Conservation (phyloP, 1,139 yeast species). For the Candida sp. region DNA sequence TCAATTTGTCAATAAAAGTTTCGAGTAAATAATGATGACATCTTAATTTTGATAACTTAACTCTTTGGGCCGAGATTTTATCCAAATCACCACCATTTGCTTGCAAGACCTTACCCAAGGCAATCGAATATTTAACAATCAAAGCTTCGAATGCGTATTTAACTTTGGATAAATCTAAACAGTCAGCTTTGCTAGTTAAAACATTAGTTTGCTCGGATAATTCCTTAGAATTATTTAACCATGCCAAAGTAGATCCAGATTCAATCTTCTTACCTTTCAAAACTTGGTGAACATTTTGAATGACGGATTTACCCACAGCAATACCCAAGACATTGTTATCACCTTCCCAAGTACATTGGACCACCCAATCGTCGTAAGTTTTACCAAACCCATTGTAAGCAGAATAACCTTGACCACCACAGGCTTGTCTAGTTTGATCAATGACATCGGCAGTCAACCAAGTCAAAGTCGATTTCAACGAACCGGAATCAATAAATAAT, state of each 20-base stretch:
- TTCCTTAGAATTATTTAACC: conserved; percentile 35
- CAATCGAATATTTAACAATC: conserved; percentile 36
- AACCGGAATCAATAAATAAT: conserved; percentile 45
- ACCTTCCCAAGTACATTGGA: conserved; percentile 55
- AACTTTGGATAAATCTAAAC: conserved; percentile 28
- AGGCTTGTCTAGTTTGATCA: conserved; percentile 48
- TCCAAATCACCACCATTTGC: conserved; percentile 34
- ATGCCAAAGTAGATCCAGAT: conserved; percentile 33
- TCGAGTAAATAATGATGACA: conserved; percentile 35
- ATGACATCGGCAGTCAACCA: conserved; percentile 47
- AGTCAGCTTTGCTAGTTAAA: conserved; percentile 24
- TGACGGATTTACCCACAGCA: conserved; percentile 46
- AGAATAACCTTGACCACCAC: conserved; percentile 54
- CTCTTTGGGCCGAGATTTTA: conserved; percentile 56
- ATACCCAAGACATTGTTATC: conserved; percentile 48
- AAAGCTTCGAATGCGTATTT: conserved; percentile 40
- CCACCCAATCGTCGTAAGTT: conserved; percentile 49
- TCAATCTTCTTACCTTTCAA: conserved; percentile 29
- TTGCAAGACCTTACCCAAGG: conserved; percentile 28
- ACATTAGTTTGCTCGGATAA: conserved; percentile 19
- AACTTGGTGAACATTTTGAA: conserved; percentile 28
- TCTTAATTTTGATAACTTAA: conserved; percentile 54
- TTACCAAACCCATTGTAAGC: conserved; percentile 46
- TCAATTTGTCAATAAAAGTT: conserved; percentile 26
- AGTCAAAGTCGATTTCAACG: conserved; percentile 46